Evolutionary conservation across 78 protist genomes (phyloP), one percentile per base, ranked within the genome.

Genomic region (Diacronema lutheri): DNA sequence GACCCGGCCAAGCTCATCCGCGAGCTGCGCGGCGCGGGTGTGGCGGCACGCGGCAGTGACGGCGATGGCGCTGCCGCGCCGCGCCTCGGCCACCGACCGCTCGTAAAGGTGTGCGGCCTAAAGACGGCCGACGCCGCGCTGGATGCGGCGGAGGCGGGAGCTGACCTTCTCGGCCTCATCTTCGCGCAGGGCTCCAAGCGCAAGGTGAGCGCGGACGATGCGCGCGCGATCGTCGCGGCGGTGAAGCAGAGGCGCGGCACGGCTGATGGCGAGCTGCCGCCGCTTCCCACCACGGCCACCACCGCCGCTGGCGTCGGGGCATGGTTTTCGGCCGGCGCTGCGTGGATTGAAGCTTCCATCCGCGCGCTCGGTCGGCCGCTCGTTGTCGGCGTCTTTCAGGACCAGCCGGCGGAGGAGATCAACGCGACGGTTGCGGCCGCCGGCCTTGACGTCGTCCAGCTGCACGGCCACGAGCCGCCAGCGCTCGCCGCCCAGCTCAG

Each of bases 61-160:
- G 50, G 61, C 55, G 56, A 0, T 33, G 58, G 58, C 21, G 35
- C 58, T 35, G 37, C 55, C 19, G 25, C 58, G 7, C 16, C 58
- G 16, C 31, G 40, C 38, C 41, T 57, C 58, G 41, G 29, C 7
- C 13, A 38, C 19, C 29, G 58, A 16, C 58, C 50, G 37, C 29
- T 71, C 23, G 90, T 77, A 23, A 89, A 90, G 85, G 40, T 86
- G 31, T 90, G 93, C 77, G 93, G 93, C 58, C 23, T 90, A 46
- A 25, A 26, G 44, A 29, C 14, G 31, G 85, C 66, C 14, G 88
- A 55, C 26, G 38, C 55, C 13, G 90, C 86, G n/a, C 10, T 13
- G 6, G 58, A 0, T n/a, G 89, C 92, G 1, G 86, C 81, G 23
- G 10, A 29, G 6, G 80, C 69, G 0, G 93, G 91, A 7, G 86